Evolutionary conservation across 495 filamentous ascomycete species (phyloP), one percentile per base, ranked within the genome.

Genomic region (Aspergillus panamensis): DNA sequence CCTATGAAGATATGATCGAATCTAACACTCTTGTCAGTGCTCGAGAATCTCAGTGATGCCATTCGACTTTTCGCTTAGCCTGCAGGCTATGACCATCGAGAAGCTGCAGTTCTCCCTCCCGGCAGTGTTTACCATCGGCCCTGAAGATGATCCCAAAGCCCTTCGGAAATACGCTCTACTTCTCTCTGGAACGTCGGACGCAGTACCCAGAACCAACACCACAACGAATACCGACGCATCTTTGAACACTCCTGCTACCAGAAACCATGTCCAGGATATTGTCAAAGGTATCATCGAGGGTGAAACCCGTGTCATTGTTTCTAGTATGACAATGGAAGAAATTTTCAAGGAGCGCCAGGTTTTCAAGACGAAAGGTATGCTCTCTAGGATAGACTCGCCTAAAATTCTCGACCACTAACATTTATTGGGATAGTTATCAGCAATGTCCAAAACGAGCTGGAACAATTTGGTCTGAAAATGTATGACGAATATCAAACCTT

Each of bases 281-380:
- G 87, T 92, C 59, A 92, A 89, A 73, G 90, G 90, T 55, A 90
- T 94, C 70, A 92, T 94, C 65, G 89, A 92, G 70, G 90, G 90
- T 49, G 90, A 94, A 68, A 90, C 88, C 8, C 80, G 89, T 47
- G 85, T 87, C 21, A 81, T 92, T 48, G 88, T 94, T 32, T 86
- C 82, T 4, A 82, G 79, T 56, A 90, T 91, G 87, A 89, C 88
- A 12, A 91, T 92, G 88, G 89, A 92, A 65, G 90, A 92, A 72
- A 86, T 94, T 43, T 92, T 91, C 69, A 87, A 85, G 51, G 85
- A 88, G 70, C 79, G 90, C n/a, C 85, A 89, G 63, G 74, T 86
- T 32, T 92, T 92, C 77, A 91, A 92, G 75, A 78, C 77, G 30
- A 80, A 88, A 48, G 66, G 66, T 69, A 14, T 60, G 47, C 8